Percentiles rank a stretch among this genome's conserved stretches.
phyloP scores from a whole-genome alignment of 2,329 filamentous ascomycete species.

The Aspergillus transmontanensis region DNA sequence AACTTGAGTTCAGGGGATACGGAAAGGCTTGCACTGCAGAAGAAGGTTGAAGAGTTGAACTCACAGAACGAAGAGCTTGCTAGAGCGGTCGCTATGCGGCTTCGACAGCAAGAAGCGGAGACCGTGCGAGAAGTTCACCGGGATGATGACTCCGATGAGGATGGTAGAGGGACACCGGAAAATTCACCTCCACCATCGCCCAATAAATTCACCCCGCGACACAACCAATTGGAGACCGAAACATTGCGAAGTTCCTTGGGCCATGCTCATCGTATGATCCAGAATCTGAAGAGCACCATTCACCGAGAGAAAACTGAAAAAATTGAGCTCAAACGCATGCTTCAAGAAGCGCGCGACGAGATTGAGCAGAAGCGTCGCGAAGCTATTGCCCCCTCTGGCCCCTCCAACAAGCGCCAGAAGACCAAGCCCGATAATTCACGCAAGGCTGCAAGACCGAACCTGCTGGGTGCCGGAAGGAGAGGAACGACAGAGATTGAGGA shows the following conservation, averaged over 20 bases:
- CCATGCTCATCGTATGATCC: constrained; percentile 94
- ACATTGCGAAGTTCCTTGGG: constrained; percentile 91
- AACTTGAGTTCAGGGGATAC: constrained; percentile 76
- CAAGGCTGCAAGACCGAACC: constrained; percentile 72
- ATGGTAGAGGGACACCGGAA: constrained; percentile 76
- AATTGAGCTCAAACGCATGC: constrained; percentile 89
- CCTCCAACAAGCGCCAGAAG: constrained; percentile 59
- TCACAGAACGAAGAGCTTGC: constrained; percentile 90
- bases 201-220: constrained; percentile 85
- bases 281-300: constrained; percentile 90
- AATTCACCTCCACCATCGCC: constrained; percentile 90
- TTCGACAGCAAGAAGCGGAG: constrained; percentile 67
- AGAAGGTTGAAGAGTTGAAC: constrained; percentile 84
- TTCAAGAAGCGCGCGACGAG: constrained; percentile 93
- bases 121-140: constrained; percentile 61
- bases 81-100: constrained; percentile 75
- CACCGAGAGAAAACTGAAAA: constrained; percentile 99
- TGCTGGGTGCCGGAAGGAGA: constrained; percentile 73
- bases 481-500: constrained; percentile 76
- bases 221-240: constrained; percentile 90
- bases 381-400: constrained; percentile 46
- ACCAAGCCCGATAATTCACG: constrained; percentile 70
- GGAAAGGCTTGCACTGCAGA: constrained; percentile 76
- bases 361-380: constrained; percentile 68
- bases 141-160: constrained; percentile 65